Base-by-base conservation (phyloP, 2,329 filamentous ascomycete genomes). In the Cercospora nicotianae region DNA sequence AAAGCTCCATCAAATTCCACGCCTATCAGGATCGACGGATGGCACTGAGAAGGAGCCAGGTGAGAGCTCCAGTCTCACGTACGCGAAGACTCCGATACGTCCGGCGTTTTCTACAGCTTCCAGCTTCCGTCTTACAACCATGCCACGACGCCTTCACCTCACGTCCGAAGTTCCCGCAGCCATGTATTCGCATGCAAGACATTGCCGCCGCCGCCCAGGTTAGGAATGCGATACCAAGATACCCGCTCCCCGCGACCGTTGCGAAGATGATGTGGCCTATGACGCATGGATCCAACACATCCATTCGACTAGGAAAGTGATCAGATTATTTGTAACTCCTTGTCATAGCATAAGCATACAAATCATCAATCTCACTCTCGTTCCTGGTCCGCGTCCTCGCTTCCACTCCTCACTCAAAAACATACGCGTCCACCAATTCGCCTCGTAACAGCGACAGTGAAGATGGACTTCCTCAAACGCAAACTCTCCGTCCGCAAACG, bases 401-500 rank as follows among this genome's bases (percentile, higher is more conserved):
- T 48, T 16, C 18, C 18, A 20, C 20, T 18, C 42, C 5, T 23
- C 42, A 6, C 5, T 10, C 45, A 3, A 51, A 26, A 16, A 7
- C 30, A 58, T 31, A 33, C 26, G 2, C 36, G 16, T 42, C n/a
- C 16, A 42, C 16, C 36, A n/a, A n/a, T n/a, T 42, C 36, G 16
- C 36, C 9, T 16, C 16, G 10, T 8, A 6, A 42, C 16, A 3
- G n/a, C 16, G 3, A 53, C 9, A 33, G 10, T 13, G 10, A 57
- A 30, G 5, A 64, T 64, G 61, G 61, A 64, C 61, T 64, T 57
- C 20, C 48, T 64, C 51, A 64, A 64, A 55, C 61, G 61, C 18
- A 64, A 64, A 57, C 31, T 64, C 23, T 64, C 61, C 28, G 48
- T 57, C 61, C 53, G 30, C 53, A 58, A 58, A 58, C 53, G 53